phyloP scores from a whole-genome alignment of 225 moss, liverwort and hornwort species.

The Physcomitrium patens region DNA sequence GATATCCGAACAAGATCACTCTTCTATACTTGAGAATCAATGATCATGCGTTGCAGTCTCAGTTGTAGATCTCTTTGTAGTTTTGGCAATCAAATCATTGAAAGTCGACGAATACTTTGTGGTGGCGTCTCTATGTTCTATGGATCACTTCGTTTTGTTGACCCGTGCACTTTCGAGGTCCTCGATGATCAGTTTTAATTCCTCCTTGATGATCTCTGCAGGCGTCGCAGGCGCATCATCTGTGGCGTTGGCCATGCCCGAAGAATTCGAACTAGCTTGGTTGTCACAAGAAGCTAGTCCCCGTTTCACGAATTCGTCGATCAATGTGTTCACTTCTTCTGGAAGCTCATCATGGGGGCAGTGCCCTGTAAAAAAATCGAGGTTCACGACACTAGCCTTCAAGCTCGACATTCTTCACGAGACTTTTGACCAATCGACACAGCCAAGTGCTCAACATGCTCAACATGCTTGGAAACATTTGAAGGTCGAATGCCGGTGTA shows the following conservation, averaged over 20 bases:
- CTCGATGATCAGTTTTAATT: conserved; percentile 43
- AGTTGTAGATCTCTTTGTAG: background rate
- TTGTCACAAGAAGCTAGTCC: background rate
- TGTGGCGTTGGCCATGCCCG: conserved; percentile 8
- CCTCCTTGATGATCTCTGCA: conserved; percentile 50
- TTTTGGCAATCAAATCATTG: conserved; percentile 9
- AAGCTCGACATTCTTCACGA: background rate
- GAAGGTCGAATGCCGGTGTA: background rate
- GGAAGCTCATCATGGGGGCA: conserved; percentile 99
- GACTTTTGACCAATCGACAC: background rate
- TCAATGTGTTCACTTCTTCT: conserved; percentile 74
- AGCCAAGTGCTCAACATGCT: conserved; percentile 3
- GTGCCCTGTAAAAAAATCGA: conserved; percentile 60
- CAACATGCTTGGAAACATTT: background rate
- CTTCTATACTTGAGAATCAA: background rate
- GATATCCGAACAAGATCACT: conserved; percentile 2
- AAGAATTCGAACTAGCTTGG: conserved; percentile 15
- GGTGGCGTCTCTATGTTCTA: background rate
- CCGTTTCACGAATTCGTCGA: conserved; percentile 49
- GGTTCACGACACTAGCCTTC: conserved; percentile 14
- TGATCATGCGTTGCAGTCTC: background rate
- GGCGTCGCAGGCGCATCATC: conserved; percentile 51
- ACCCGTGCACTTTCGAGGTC: conserved; percentile 36
- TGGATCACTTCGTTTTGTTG: conserved; percentile 7
- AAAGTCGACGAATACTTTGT: conserved; percentile 26